Conservation (phyloP, 2,329 filamentous ascomycete genomes). For the Exutisphaerella laricina region DNA sequence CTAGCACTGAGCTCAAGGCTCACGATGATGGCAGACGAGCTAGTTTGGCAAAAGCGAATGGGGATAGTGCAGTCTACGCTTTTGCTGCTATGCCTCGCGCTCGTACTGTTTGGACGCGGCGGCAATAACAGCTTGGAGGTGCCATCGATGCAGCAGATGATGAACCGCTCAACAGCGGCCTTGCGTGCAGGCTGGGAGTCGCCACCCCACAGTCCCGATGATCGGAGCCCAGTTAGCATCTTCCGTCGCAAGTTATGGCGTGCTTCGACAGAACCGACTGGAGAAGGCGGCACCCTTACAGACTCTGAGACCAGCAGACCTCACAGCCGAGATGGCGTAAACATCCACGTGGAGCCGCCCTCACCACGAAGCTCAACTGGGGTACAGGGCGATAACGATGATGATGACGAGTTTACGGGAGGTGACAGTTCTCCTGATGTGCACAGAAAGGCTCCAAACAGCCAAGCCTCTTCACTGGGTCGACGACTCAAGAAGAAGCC, state of each 20-base stretch:
- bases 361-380: conserved; percentile 1
- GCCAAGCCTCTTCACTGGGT: conserved; percentile 4
- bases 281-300: conserved; percentile 5
- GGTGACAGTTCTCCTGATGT: conserved; percentile 6
- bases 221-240: conserved; percentile 27
- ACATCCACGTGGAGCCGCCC: conserved; percentile 12
- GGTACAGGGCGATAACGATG: conserved; percentile 4
- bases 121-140: conserved; percentile 36
- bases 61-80: conserved; percentile 86
- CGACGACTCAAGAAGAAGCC: conserved; percentile 12
- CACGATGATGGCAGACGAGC: conserved; percentile 86
- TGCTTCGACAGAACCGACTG: conserved; percentile 24
- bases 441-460: background rate
- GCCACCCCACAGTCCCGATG: conserved; percentile 33
- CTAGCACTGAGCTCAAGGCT: conserved; percentile 74
- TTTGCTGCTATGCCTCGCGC: conserved; percentile 75
- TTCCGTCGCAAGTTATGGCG: conserved; percentile 34
- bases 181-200: conserved; percentile 32
- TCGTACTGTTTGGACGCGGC: conserved; percentile 68
- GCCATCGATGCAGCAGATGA: conserved; percentile 43
- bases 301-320: conserved; percentile 14
- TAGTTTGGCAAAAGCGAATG: conserved; percentile 79
- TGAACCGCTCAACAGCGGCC: conserved; percentile 32
- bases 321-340: conserved; percentile 10
- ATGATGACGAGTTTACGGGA: conserved; percentile 7